phyloP scores from a whole-genome alignment of 2,329 filamentous ascomycete species.

The Blumeria hordei region DNA sequence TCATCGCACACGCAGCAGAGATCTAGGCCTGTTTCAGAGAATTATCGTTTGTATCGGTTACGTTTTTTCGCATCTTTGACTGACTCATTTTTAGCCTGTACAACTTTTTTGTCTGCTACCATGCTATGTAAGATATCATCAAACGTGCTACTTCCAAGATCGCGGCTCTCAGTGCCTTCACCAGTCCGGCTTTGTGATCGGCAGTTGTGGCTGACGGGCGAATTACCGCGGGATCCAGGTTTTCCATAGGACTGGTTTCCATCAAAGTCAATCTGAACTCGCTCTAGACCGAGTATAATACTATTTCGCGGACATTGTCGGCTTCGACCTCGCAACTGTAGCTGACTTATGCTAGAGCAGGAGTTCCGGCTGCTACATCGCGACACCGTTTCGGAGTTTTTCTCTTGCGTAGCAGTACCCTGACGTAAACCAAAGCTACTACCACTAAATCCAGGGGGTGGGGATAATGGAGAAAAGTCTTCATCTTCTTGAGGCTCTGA shows the following conservation, averaged over 20 bases:
- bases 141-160: conserved; percentile 17
- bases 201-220: conserved; percentile 1
- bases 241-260: neutral
- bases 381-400: conserved; percentile 1
- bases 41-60: no score
- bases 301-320: conserved; percentile 9
- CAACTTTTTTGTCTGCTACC: conserved; percentile 19
- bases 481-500: neutral
- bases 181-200: neutral
- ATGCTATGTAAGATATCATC: conserved; percentile 22
- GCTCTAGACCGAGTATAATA: conserved; percentile 12
- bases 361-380: neutral
- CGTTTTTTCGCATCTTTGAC: no score
- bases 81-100: conserved; percentile 6
- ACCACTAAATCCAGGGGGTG: conserved; percentile 6
- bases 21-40: no score
- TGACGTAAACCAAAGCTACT: conserved; percentile 6
- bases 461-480: conserved; percentile 2
- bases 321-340: conserved; percentile 1
- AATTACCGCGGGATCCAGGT: conserved; percentile 1
- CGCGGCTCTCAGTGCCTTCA: conserved; percentile 1
- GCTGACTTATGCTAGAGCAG: neutral
- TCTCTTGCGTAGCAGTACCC: conserved; percentile 4
- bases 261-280: conserved; percentile 8
- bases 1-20: no score